Evolutionary conservation across 2,329 filamentous ascomycete species (phyloP).

Genomic region (Scedosporium boydii): DNA sequence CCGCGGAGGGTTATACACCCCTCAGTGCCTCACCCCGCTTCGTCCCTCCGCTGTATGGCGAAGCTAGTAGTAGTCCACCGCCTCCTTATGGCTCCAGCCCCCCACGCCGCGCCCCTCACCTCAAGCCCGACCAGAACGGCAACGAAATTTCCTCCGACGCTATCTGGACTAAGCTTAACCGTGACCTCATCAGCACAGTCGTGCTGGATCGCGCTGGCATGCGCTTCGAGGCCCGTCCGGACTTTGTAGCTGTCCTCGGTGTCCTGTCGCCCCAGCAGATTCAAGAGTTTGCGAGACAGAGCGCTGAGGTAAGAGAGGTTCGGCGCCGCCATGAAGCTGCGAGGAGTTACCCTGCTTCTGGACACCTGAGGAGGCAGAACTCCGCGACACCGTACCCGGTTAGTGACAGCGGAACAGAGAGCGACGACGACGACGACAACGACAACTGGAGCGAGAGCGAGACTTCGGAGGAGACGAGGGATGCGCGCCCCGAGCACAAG

Average conservation of each 20-base stretch:
- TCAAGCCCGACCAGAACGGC: conserved; percentile 43
- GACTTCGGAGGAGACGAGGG: conserved; percentile 21
- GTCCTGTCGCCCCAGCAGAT: conserved; percentile 43
- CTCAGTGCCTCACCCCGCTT: conserved; percentile 4
- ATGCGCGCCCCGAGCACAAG: conserved; percentile 14
- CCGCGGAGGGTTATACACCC: background rate
- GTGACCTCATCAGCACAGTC: conserved; percentile 47
- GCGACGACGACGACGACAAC: background rate
- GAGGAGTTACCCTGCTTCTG: conserved; percentile 35
- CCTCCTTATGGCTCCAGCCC: conserved; percentile 23
- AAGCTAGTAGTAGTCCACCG: conserved; percentile 16
- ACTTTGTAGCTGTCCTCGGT: conserved; percentile 52
- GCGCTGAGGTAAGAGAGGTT: conserved; percentile 34
- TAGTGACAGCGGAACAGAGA: background rate
- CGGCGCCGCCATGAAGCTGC: conserved; percentile 27
- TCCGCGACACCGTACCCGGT: conserved; percentile 1
- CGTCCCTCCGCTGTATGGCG: conserved; percentile 3
- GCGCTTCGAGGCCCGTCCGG: conserved; percentile 50
- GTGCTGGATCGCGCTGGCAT: conserved; percentile 45
- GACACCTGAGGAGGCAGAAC: conserved; percentile 5
- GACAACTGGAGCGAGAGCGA: conserved; percentile 10
- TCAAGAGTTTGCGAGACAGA: conserved; percentile 38
- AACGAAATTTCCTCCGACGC: conserved; percentile 47
- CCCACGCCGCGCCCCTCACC: conserved; percentile 8
- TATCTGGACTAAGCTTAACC: conserved; percentile 49